Base-by-base conservation (phyloP, 768 basidiomycete genomes). In the Postia placenta region DNA sequence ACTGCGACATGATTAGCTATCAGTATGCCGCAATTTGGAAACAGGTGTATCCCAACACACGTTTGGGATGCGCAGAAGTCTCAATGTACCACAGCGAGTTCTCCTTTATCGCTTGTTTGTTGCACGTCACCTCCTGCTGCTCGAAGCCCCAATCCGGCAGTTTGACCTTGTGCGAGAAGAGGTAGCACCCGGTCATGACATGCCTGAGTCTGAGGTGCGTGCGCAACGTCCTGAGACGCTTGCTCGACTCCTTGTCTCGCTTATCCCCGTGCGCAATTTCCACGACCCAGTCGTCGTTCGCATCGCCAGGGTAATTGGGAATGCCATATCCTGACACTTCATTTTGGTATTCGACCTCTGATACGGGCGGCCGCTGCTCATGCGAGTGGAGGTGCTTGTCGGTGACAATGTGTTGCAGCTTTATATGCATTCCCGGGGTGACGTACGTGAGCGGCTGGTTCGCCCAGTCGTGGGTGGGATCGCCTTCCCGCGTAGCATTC, bases 81-180 rank as follows among this genome's bases (percentile, higher is more conserved):
- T 99, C 96, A 36, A 97, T 71, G 58, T 79, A 92, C 96, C 96
- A 98, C 52, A 98, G 63, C 25, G 92, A 93, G 66, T 98, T 98
- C 2, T 75, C 78, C 64, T 71, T 77, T 22, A 86, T 86, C 11
- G 96, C 94, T 58, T 98, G 95, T 76, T 93, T 98, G 69, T 99
- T 99, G 67, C 96, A 99, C 0, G 96, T 98, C 45, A 99, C 96
- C 62, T 99, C 96, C 64, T 99, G 96, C 66, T 99, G 96, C 62
- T 97, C 96, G 57, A 77, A 99, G 0, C 82, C 96, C 96, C 96
- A 99, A 4, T 96, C 89, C 0, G 96, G 96, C 1, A 99, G 71
- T 69, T 98, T 98, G 60, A 97, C 87, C 66, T 96, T 96, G 71
- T 99, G 96, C 20, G 89, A 92, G 74, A 98, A 99, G 30, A 99